These are phyloP conservation scores for Zelonia costaricensis DNA, from an alignment of 208 protist species.

Conservation along the genomic window DNA sequence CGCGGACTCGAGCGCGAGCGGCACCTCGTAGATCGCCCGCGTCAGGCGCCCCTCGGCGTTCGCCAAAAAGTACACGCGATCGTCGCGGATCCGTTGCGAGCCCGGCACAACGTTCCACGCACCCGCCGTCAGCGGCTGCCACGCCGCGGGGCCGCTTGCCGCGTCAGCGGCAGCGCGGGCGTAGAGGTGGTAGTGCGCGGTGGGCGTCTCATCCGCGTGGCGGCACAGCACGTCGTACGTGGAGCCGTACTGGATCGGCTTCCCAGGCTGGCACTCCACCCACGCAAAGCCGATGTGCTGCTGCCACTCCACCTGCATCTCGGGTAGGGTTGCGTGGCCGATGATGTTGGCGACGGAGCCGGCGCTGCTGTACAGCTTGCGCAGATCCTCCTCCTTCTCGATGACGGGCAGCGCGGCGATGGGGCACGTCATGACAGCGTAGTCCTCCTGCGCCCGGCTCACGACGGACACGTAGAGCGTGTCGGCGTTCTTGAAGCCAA, in stretches of 20 bases:
- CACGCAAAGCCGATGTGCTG: constrained; percentile 77
- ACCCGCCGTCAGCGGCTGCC: constrained; percentile 65
- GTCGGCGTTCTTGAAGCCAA: constrained; percentile 74
- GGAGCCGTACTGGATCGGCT: constrained; percentile 54
- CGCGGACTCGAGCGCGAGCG: constrained; percentile 21
- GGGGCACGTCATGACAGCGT: constrained; percentile 56
- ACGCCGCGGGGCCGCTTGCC: constrained; percentile 21
- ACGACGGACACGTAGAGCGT: constrained; percentile 69
- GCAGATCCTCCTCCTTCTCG: constrained; percentile 30
- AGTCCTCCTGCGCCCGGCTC: constrained; percentile 69
- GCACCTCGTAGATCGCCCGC: constrained; percentile 54
- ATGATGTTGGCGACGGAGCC: constrained; percentile 15
- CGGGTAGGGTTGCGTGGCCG: constrained; percentile 7
- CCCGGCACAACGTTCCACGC: constrained; percentile 68
- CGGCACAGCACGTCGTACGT: constrained; percentile 57
- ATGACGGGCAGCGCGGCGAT: constrained; percentile 52
- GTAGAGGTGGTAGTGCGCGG: constrained; percentile 71
- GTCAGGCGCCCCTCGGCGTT: constrained; percentile 63
- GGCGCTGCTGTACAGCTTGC: constrained; percentile 22
- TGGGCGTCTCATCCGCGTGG: constrained; percentile 54
- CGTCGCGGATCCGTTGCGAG: constrained; percentile 13
- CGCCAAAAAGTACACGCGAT: constrained; percentile 60
- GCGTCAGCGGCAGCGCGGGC: constrained; percentile 22
- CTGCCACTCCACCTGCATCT: constrained; percentile 43
- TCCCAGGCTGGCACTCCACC: constrained; percentile 53